These are phyloP conservation scores for Thraustochytrium sp. DNA, from an alignment of 352 stramenopile genomes.

Conservation along the genomic window DNA sequence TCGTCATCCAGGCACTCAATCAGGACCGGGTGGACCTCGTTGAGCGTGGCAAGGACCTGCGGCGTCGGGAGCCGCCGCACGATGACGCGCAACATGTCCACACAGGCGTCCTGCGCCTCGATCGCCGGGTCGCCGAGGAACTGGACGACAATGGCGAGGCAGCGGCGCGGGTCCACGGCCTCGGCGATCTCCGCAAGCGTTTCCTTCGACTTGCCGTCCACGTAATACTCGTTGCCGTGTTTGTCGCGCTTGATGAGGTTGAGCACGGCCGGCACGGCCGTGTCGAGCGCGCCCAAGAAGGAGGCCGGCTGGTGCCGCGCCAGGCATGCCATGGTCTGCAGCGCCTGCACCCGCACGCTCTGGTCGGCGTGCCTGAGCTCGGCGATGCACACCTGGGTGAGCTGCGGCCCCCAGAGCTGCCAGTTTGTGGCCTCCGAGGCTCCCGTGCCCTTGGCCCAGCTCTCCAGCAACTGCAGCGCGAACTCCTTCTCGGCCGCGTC, in stretches of 20 bases:
- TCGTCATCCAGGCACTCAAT: background rate
- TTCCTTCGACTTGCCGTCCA: background rate
- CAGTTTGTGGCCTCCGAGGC: background rate
- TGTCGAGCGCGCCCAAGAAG: background rate
- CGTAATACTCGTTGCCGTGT: background rate
- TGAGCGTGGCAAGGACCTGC: background rate
- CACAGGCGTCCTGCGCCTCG: background rate
- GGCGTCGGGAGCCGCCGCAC: background rate
- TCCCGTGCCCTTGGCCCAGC: background rate
- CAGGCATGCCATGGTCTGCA: background rate
- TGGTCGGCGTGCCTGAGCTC: background rate
- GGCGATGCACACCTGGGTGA: background rate
- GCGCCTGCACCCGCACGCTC: background rate
- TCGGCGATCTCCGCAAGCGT: background rate
- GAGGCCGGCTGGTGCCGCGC: background rate
- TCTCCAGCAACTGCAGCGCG: background rate
- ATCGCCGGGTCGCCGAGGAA: background rate
- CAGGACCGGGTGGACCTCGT: background rate
- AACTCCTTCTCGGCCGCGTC: background rate
- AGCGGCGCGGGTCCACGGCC: background rate
- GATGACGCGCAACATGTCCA: background rate
- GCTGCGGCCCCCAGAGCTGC: background rate
- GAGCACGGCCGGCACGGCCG: background rate
- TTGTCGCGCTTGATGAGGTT: background rate
- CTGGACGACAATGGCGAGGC: background rate